Conservation (phyloP, 768 basidiomycete genomes). For the Candolleomyces eurysporus region DNA sequence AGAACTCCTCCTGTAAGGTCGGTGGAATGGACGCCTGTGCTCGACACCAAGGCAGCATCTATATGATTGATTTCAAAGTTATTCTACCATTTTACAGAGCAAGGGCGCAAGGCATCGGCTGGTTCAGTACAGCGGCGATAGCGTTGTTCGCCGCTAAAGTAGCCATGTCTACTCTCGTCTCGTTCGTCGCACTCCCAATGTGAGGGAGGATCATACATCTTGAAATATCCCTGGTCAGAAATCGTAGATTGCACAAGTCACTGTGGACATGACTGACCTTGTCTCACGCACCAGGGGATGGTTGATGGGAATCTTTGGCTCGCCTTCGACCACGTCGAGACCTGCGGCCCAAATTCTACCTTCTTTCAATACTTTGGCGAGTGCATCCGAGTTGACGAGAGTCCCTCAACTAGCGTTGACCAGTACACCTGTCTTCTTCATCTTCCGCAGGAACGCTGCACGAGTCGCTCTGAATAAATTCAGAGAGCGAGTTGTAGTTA, state of each 20-base stretch:
- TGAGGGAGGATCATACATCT: constrained; percentile 86
- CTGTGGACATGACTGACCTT: constrained; percentile 39
- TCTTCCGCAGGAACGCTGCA: constrained; percentile 46
- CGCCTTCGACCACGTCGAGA: constrained; percentile 91
- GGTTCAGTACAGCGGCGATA: constrained; percentile 51
- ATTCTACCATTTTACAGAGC: background rate
- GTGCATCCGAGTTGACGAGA: constrained; percentile 86
- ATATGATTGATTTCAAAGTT: background rate
- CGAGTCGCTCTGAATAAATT: no score
- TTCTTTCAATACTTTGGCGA: constrained; percentile 74
- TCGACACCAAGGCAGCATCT: background rate
- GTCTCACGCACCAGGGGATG: constrained; percentile 82
- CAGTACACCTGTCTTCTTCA: constrained; percentile 83
- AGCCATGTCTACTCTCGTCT: constrained; percentile 84
- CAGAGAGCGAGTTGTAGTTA: no score
- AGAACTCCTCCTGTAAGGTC: no score
- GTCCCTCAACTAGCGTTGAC: constrained; percentile 87
- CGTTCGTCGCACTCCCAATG: constrained; percentile 84
- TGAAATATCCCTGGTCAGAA: constrained; percentile 22
- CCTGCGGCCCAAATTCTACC: constrained; percentile 91
- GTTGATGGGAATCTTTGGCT: constrained; percentile 69
- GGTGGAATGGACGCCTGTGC: no score
- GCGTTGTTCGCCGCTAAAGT: constrained; percentile 69
- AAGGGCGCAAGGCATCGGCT: constrained; percentile 49
- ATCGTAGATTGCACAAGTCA: no score